Percentiles rank a stretch among this genome's conserved stretches.
phyloP scores from a whole-genome alignment of 2,329 filamentous ascomycete species.

The Cadophora gregata region DNA sequence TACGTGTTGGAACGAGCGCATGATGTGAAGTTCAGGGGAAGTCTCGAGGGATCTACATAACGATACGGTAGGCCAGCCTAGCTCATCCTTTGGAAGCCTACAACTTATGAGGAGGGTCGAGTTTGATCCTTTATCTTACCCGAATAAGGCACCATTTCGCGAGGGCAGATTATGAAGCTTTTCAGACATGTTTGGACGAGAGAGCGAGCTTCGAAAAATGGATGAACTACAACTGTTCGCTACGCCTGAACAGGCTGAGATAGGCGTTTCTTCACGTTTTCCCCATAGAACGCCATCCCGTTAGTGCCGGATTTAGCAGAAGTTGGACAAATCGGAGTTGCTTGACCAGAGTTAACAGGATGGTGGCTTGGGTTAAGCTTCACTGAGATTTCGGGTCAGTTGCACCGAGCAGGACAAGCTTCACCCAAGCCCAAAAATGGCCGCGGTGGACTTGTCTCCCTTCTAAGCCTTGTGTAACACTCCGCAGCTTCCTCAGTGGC shows the following conservation, averaged over 20 bases:
- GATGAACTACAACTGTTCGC: background rate
- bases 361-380: constrained; percentile 7
- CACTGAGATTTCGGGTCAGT: background rate
- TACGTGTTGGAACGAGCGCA: constrained; percentile 24
- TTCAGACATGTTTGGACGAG: background rate
- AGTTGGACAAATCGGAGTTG: background rate
- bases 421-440: background rate
- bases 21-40: constrained; percentile 14
- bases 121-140: background rate
- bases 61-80: background rate
- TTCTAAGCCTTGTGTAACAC: background rate
- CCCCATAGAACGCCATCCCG: constrained; percentile 5
- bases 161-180: background rate
- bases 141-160: background rate
- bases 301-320: background rate
- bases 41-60: constrained; percentile 5
- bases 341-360: too few species aligned
- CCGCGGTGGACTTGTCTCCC: background rate
- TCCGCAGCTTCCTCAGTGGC: background rate
- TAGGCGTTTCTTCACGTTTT: background rate
- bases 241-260: background rate
- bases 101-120: background rate
- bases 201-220: background rate
- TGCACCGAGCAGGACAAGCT: constrained; percentile 5
- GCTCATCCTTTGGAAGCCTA: constrained; percentile 3